Base-by-base conservation (phyloP, 768 basidiomycete species). In the Trametopsis cervina region DNA sequence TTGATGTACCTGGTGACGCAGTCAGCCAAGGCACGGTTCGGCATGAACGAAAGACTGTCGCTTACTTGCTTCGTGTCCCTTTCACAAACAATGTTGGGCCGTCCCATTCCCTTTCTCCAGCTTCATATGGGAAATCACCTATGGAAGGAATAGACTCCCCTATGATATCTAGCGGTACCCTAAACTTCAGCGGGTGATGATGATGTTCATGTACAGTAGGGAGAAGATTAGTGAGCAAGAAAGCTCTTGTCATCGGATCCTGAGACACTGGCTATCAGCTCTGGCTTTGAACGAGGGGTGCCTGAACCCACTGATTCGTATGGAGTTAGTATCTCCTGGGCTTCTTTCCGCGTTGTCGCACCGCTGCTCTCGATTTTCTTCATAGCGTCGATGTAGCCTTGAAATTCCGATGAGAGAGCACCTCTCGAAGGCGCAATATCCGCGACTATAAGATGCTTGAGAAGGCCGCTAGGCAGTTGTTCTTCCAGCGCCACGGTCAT, bases 151-250 rank as follows among this genome's bases (percentile, higher is more conserved):
- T 75, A 0, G 80, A 71, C 4, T 73, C 67, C 2, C 70, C 69
- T 18, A 95, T 67, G 43, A 85, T 78, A 11, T 77, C 69, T 10
- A 94, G 63, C 0, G 93, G 90, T 24, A 95, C 69, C 11, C 79
- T 77, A 64, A 94, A 94, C 47, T 71, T 73, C n/a, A 82, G 65
- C 4, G 68, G 63, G 47, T 59, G 51, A 39, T 66, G 54, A 25
- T 59, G 46, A 49, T 50, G 42, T 49, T 58, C 63, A 59, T 29
- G 65, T 46, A 39, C 48, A 2, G 68, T 63, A 24, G 74, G 63
- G 17, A 76, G 61, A 18, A 92, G 70, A 65, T 96, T 96, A 11
- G 93, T 94, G 26, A 95, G 69, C 18, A 96, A 72, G 68, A 93
- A 96, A 42, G 89, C 82, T 22, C 89, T 81, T 23, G 88, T 74